These are phyloP conservation scores for Trichoderma sp. DNA, from an alignment of 2,329 filamentous ascomycete species.

Conservation along the genomic window DNA sequence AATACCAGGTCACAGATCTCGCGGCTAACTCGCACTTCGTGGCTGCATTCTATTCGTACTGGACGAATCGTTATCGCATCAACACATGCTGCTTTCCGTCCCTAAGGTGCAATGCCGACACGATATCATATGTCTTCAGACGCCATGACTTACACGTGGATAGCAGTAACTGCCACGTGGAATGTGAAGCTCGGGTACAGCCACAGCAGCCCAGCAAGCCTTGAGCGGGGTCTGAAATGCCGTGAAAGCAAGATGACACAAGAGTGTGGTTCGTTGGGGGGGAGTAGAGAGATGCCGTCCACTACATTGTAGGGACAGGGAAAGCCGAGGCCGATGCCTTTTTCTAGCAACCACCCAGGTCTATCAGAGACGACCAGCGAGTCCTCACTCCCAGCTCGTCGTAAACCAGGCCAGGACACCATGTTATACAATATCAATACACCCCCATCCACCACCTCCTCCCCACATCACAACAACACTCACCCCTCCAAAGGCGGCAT, in stretches of 20 bases:
- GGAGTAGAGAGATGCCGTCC: too few relatives aligned
- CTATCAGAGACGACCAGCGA: not conserved
- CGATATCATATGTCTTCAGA: too few relatives aligned
- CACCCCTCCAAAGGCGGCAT: constrained; percentile 53
- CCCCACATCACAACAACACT: not conserved
- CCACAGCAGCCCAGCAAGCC: not conserved
- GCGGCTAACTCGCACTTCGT: not conserved
- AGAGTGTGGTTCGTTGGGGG: too few relatives aligned
- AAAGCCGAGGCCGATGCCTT: too few relatives aligned
- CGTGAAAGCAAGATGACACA: not conserved
- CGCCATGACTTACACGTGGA: too few relatives aligned
- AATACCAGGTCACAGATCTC: not conserved
- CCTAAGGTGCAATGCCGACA: too few relatives aligned
- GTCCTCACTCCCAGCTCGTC: not conserved
- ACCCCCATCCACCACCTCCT: not conserved
- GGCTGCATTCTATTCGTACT: not conserved
- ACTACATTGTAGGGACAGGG: too few relatives aligned
- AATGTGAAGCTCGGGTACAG: not conserved
- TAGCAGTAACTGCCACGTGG: not conserved
- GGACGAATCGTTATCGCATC: not conserved
- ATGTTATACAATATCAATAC: not conserved
- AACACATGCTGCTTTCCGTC: not conserved
- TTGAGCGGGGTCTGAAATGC: not conserved
- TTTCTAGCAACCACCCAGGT: not conserved
- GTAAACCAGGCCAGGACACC: not conserved